phyloP scores from a whole-genome alignment of 495 filamentous ascomycete genomes.

The Hyphodiscus hymeniophilus region DNA sequence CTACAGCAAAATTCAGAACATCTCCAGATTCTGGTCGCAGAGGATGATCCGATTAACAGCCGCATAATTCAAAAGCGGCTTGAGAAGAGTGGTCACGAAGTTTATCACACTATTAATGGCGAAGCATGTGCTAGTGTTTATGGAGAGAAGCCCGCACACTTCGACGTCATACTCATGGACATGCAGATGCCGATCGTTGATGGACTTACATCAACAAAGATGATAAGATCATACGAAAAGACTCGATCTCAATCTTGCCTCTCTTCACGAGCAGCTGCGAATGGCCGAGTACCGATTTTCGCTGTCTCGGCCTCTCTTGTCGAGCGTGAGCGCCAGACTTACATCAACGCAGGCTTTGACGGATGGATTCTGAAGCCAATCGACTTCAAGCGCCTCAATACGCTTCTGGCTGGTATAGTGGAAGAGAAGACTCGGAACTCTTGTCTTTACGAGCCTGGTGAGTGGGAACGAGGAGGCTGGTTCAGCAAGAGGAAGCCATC shows the following conservation, averaged over 20 bases:
- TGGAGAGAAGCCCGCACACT: constrained; percentile 45
- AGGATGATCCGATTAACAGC: constrained; percentile 90
- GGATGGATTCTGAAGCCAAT: constrained; percentile 81
- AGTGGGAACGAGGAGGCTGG: constrained; percentile 72
- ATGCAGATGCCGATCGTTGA: constrained; percentile 97
- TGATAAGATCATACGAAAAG: constrained; percentile 68
- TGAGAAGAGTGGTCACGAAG: constrained; percentile 68
- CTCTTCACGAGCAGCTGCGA: constrained; percentile 36
- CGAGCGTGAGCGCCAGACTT: constrained; percentile 59
- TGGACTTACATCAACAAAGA: constrained; percentile 71
- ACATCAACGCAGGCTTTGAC: constrained; percentile 80
- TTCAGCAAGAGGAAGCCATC: constrained; percentile 30
- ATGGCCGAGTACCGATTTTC: constrained; percentile 69
- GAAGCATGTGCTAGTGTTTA: constrained; percentile 75
- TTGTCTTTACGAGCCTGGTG: constrained; percentile 49
- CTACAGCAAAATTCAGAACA: constrained; percentile 25
- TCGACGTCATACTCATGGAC: constrained; percentile 93
- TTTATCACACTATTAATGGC: constrained; percentile 71
- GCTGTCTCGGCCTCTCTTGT: constrained; percentile 83
- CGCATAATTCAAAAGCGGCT: constrained; percentile 80
- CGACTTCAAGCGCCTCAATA: constrained; percentile 59
- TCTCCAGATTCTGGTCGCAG: constrained; percentile 70
- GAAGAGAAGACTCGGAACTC: constrained; percentile 35
- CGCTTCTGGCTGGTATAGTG: constrained; percentile 51
- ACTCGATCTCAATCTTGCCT: constrained; percentile 30